Base-by-base conservation (phyloP, 1,139 yeast genomes). In the Lodderomyces orthopsilosis region DNA sequence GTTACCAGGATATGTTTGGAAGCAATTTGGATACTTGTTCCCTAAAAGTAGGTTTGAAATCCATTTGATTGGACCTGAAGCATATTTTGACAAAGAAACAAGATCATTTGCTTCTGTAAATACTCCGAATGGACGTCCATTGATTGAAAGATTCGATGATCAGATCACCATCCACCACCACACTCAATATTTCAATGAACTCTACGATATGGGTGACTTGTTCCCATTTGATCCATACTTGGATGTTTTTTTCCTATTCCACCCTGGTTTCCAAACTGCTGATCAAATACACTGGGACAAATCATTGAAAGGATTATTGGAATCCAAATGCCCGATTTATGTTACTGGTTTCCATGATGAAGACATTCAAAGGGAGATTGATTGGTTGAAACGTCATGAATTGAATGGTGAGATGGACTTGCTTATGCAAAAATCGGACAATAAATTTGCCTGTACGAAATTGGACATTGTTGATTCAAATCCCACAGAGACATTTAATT, bases 191-290 rank as follows among this genome's bases (percentile, higher is more conserved):
- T 93, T 93, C 80, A 90, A 90, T 59, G 93, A 86, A 41, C 74
- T 86, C 46, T 95, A 93, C 64, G 89, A 89, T 54, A 84, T 87
- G 46, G 95, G 93, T 55, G 97, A 91, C 65, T 85, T 93, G 61
- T 89, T 90, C 83, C 98, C 98, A 13, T 93, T 91, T 62, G 98
- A 93, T 63, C 98, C 99, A 35, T 93, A 91, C 64, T 77, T 88
- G 62, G 98, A 93, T 62, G 80, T 82, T 23, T 93, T 93, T 68
- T 90, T 89, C 75, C 71, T 88, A 43, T 93, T 91, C 85, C 98
- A 93, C 63, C 98, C 98, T 2, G 96, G 96, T 37, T 79, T 90
- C 62, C 85, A 89, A 22, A 86, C 95, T 15, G 87, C 89, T 10
- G 96, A 89, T 59, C 79, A 86, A 40, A 74, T 79, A 61, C 81